Percentiles rank a stretch among this genome's conserved stretches.
phyloP scores from a whole-genome alignment of 768 basidiomycete species.

The Rhodosporidiobolus sp. region DNA sequence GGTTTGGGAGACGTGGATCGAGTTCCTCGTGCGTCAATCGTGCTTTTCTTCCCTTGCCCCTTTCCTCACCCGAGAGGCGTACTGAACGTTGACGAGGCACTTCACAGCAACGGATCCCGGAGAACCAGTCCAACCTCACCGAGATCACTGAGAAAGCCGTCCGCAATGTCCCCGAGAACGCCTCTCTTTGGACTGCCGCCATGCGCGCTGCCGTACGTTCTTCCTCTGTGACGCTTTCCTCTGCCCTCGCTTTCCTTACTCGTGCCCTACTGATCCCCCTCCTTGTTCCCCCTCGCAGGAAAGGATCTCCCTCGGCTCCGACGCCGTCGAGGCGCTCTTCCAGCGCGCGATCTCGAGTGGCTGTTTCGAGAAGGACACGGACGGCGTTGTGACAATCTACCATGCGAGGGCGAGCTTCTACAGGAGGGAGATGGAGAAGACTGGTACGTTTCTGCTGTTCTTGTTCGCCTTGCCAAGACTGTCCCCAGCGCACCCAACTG shows the following conservation, averaged over 20 bases:
- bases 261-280: background rate
- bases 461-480: background rate
- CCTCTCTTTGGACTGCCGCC: conserved; percentile 8
- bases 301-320: conserved; percentile 3
- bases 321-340: conserved; percentile 27
- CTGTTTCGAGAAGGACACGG: conserved; percentile 54
- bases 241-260: too few relatives aligned
- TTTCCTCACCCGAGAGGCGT: background rate
- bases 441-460: background rate
- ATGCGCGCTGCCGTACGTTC: conserved; percentile 17
- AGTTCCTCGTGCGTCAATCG: conserved; percentile 58
- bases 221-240: background rate
- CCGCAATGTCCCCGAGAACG: conserved; percentile 13
- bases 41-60: background rate
- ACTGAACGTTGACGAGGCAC: background rate
- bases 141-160: conserved; percentile 27
- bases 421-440: conserved; percentile 24
- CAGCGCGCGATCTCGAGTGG: conserved; percentile 23
- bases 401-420: conserved; percentile 55
- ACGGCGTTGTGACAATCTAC: conserved; percentile 63
- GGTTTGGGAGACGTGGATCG: conserved; percentile 67
- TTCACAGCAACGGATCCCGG: conserved; percentile 2
- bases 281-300: conserved; percentile 3
- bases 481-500: background rate
- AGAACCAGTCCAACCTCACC: conserved; percentile 10